Base-by-base conservation (phyloP, 2,329 filamentous ascomycete genomes). In the Bipolaris sorokiniana region DNA sequence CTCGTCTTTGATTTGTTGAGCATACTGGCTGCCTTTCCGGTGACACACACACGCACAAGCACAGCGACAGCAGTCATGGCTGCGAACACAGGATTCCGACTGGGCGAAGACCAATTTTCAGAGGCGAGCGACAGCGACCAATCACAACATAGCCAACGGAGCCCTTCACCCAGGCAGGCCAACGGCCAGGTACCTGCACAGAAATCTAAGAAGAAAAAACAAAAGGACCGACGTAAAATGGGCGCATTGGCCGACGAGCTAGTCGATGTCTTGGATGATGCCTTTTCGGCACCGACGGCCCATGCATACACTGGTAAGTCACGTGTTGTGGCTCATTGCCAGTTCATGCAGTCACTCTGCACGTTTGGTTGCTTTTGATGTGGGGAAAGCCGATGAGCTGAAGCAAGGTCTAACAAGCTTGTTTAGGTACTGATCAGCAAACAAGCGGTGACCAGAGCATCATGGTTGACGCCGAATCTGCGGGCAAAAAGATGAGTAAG, bases 111-210 rank as follows among this genome's bases (percentile, higher is more conserved):
- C 16, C 47, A 53, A 20, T 51, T 60, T 41, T 61, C 63, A 33
- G 65, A 66, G 42, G 61, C 54, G 34, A 69, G 65, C 53, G 65
- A 67, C 42, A 57, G 51, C 34, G 65, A 67, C 65, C 66, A 67
- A 67, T 67, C 66, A 64, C 61, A 61, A 18, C 53, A 53, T 15
- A 69, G 63, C 51, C 56, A 61, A 56, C 63, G 58, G 48, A 64
- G 59, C 53, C 50, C 61, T 22, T 67, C 66, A 48, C 62, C 63
- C 50, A 42, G 38, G 20, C 44, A 28, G 52, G 45, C 48, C 59
- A 60, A 58, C 36, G 16, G 48, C 48, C 34, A 50, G 49, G 56
- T 56, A 63, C 59, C 54, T 51, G 49, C 51, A 42, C 50, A 46
- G 22, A 57, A 54, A 34, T 57, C 55, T 9, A 57, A 41, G 28